phyloP scores from a whole-genome alignment of 768 basidiomycete species.

The Tricholoma hemisulphureum region DNA sequence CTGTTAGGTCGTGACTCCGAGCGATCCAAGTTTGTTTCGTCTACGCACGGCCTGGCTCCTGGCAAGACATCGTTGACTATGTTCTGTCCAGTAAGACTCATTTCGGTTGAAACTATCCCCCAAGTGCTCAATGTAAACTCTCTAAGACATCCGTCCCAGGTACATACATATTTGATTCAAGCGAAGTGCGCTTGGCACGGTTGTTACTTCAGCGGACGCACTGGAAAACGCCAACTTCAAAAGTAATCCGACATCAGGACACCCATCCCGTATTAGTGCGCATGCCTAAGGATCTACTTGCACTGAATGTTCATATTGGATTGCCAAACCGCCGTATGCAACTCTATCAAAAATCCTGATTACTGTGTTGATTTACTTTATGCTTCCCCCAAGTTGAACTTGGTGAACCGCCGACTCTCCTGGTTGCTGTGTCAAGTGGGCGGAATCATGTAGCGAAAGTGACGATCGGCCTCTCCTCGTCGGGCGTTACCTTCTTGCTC shows the following conservation, averaged over 20 bases:
- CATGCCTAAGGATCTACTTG: constrained; percentile 60
- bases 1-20: constrained; percentile 64
- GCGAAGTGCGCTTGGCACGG: constrained; percentile 62
- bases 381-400: constrained; percentile 53
- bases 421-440: constrained; percentile 61
- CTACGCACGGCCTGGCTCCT: constrained; percentile 43
- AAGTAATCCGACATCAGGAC: constrained; percentile 24
- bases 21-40: constrained; percentile 53
- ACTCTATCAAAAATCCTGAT: not conserved
- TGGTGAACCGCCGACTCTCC: constrained; percentile 52
- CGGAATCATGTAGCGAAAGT: constrained; percentile 62
- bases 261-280: constrained; percentile 46
- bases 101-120: not conserved
- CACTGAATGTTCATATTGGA: constrained; percentile 60
- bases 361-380: not conserved
- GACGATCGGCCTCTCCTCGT: constrained; percentile 51
- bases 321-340: constrained; percentile 52
- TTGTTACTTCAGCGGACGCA: constrained; percentile 68
- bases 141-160: constrained; percentile 69
- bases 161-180: constrained; percentile 63
- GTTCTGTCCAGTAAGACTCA: constrained; percentile 66
- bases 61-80: constrained; percentile 60
- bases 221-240: constrained; percentile 33
- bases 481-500: constrained; percentile 52
- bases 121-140: not conserved